Conservation (phyloP, 306 rosid species). For the Casuarina cunninghamiana region DNA sequence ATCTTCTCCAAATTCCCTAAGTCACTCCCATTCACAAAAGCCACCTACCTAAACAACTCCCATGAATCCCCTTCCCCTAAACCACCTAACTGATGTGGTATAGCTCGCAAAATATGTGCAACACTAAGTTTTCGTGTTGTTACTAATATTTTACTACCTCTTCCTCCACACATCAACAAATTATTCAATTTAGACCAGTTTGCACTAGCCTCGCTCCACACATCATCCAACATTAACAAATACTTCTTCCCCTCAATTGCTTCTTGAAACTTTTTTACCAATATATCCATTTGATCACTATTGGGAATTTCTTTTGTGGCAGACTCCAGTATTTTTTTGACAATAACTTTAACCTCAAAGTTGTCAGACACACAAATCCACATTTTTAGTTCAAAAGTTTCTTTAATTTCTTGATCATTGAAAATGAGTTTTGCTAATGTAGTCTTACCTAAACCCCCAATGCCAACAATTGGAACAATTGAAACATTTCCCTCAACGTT, state of each 20-base stretch:
- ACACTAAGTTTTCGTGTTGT: not conserved
- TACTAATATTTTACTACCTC: not conserved
- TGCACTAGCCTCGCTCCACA: not conserved
- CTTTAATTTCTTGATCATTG: no score
- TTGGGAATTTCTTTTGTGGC: not conserved
- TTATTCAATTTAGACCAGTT: not conserved
- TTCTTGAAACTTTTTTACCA: not conserved
- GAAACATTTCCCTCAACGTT: no score
- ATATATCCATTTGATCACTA: not conserved
- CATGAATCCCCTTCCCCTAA: no score
- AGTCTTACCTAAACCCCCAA: no score
- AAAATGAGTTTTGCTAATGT: no score
- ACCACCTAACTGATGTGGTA: not conserved
- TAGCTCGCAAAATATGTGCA: not conserved
- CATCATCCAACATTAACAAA: not conserved
- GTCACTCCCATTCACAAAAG: constrained; percentile 4
- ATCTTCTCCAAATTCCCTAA: not conserved
- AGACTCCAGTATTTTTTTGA: no score
- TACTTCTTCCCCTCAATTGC: not conserved
- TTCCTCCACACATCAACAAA: no score
- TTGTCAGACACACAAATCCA: no score
- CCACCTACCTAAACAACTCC: not conserved
- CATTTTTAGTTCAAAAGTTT: no score
- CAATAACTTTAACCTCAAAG: no score
- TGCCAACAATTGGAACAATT: no score